phyloP scores from a whole-genome alignment of 352 stramenopile species.

The Globisporangium solare region DNA sequence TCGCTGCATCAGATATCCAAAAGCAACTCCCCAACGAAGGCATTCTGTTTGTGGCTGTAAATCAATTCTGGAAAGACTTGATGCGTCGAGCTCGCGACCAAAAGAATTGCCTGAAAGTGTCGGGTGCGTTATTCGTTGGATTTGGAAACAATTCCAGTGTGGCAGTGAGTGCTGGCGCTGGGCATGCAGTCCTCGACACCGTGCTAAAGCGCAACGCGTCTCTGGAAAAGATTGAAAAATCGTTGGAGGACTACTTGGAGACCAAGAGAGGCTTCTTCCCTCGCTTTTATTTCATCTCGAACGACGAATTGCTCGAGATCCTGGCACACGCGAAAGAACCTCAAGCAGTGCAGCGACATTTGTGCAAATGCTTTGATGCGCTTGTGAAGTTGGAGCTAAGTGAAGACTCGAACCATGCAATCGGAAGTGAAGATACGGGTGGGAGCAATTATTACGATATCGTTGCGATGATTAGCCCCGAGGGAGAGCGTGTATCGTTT shows the following conservation, averaged over 20 bases:
- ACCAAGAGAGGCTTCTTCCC: constrained; percentile 83
- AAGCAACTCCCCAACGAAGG: constrained; percentile 75
- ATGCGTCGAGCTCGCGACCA: constrained; percentile 65
- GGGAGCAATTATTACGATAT: constrained; percentile 43
- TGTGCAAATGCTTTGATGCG: constrained; percentile 85
- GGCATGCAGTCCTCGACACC: constrained; percentile 49
- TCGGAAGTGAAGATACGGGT: neutral
- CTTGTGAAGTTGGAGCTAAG: constrained; percentile 75
- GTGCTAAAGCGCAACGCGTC: constrained; percentile 66
- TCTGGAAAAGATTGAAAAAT: constrained; percentile 75
- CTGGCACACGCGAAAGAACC: constrained; percentile 77
- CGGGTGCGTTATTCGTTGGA: constrained; percentile 36
- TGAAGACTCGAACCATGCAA: constrained; percentile 26
- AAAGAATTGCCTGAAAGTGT: constrained; percentile 61
- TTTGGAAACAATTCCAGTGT: neutral
- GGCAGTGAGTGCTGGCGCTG: constrained; percentile 17
- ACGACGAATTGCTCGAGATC: constrained; percentile 85
- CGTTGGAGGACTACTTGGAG: constrained; percentile 77
- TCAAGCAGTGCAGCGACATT: constrained; percentile 68
- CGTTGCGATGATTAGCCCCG: constrained; percentile 72
- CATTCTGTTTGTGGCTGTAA: constrained; percentile 48
- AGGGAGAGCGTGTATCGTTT: constrained; percentile 78
- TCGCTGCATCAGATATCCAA: constrained; percentile 76
- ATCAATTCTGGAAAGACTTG: constrained; percentile 80
- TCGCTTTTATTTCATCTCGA: constrained; percentile 87